Percentiles rank a stretch among this genome's conserved stretches.
Evolutionary conservation across 345 rosid species (phyloP).

Genomic region (Corchorus olitorius): DNA sequence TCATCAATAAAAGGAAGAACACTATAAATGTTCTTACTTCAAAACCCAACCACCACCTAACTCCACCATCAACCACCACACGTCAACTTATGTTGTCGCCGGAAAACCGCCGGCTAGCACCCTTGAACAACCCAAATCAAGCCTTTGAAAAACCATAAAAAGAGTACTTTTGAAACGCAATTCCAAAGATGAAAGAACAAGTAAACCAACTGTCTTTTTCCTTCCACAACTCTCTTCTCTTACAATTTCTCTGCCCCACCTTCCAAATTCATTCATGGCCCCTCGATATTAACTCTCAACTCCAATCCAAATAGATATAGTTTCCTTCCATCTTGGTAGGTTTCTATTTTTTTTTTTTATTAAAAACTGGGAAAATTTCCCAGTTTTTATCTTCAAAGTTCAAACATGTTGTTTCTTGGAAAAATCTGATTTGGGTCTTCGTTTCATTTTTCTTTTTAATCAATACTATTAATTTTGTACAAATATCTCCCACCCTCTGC

Average conservation of each 20-base stretch:
- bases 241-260: not conserved
- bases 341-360: not conserved
- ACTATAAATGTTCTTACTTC: too few species aligned
- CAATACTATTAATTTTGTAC: not conserved
- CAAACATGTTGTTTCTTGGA: not conserved
- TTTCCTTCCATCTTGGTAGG: conserved; percentile 14
- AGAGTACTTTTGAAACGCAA: not conserved
- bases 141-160: too few species aligned
- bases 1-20: too few species aligned
- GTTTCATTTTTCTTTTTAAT: not conserved
- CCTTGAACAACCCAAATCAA: too few species aligned
- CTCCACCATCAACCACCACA: too few species aligned
- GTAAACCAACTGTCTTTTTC: conserved; percentile 27
- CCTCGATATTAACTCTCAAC: conserved; percentile 29
- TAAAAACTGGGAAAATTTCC: not conserved
- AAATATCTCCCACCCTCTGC: not conserved
- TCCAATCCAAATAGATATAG: conserved; percentile 34
- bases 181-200: conserved; percentile 26
- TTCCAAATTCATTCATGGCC: not conserved
- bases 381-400: not conserved
- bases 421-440: conserved; percentile 2
- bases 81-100: too few species aligned
- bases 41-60: too few species aligned
- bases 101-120: too few species aligned
- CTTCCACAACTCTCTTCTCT: conserved; percentile 9